Evolutionary conservation across 2,329 filamentous ascomycete species (phyloP).

Genomic region (Aspergillus caelatus): DNA sequence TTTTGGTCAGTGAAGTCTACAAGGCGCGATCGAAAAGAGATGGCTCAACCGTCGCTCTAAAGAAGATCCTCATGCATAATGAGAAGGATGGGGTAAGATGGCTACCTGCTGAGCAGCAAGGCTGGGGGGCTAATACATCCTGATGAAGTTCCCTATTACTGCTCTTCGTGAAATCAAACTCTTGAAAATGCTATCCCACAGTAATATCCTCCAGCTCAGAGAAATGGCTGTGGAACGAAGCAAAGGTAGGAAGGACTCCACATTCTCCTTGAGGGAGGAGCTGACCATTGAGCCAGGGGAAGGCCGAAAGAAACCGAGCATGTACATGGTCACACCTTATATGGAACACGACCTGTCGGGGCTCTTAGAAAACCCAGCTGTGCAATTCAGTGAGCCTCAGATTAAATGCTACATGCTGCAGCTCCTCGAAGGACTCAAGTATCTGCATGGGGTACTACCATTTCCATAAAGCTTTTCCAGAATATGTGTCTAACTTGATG

Average conservation of each 20-base stretch:
- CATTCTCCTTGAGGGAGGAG: background rate
- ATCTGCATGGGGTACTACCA: constrained; percentile 72
- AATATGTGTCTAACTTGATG: constrained; percentile 18
- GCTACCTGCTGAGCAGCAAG: background rate
- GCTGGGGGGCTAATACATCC: constrained; percentile 1
- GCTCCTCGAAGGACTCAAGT: constrained; percentile 83
- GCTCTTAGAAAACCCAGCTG: constrained; percentile 89
- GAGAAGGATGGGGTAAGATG: constrained; percentile 85
- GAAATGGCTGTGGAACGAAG: constrained; percentile 93
- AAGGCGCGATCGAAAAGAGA: constrained; percentile 78
- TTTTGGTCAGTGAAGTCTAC: constrained; percentile 74
- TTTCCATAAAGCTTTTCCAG: background rate
- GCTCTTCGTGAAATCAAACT: constrained; percentile 97
- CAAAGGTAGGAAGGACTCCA: constrained; percentile 52
- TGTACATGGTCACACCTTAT: constrained; percentile 99
- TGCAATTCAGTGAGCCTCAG: constrained; percentile 82
- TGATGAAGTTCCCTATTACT: constrained; percentile 83
- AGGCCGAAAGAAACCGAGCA: constrained; percentile 74
- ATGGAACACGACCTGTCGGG: constrained; percentile 99
- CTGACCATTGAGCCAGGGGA: constrained; percentile 57
- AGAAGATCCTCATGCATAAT: constrained; percentile 99
- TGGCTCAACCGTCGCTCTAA: constrained; percentile 79
- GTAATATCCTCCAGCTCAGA: constrained; percentile 81
- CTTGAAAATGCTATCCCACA: constrained; percentile 89
- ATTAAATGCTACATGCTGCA: constrained; percentile 99